Percentiles rank a stretch among this genome's conserved stretches.
These are phyloP conservation scores for Nitzschia sp. DNA, from an alignment of 108 stramenopile genomes.

Conservation along the genomic window DNA sequence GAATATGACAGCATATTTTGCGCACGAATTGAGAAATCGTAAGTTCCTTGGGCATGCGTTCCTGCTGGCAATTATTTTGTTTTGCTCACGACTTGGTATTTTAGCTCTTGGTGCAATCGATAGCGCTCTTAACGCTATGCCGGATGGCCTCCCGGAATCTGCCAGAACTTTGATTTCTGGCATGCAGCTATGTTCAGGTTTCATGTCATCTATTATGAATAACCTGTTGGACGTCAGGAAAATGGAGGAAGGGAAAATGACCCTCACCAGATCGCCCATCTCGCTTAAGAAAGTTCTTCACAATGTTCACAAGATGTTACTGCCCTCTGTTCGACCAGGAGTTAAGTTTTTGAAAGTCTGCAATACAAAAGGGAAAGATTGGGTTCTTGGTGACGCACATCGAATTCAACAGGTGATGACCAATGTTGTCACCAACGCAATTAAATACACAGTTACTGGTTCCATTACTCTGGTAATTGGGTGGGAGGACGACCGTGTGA, in stretches of 20 bases:
- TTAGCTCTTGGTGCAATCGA: constrained; percentile 64
- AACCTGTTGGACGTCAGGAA: constrained; percentile 71
- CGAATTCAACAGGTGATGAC: constrained; percentile 70
- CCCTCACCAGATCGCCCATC: constrained; percentile 32
- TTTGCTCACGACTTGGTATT: not conserved
- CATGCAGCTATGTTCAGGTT: constrained; percentile 64
- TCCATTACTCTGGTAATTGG: constrained; percentile 39
- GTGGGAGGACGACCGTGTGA: constrained; percentile 41
- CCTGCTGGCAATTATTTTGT: not conserved
- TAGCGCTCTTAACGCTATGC: constrained; percentile 62
- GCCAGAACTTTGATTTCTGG: constrained; percentile 43
- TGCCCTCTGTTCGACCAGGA: constrained; percentile 47
- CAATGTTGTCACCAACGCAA: constrained; percentile 71
- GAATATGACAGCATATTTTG: constrained; percentile 81
- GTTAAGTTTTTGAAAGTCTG: constrained; percentile 36
- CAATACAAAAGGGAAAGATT: constrained; percentile 31
- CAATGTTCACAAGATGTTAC: constrained; percentile 56
- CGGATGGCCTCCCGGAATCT: constrained; percentile 45
- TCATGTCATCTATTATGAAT: constrained; percentile 78
- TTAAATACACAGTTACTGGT: constrained; percentile 71
- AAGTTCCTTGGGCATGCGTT: not conserved
- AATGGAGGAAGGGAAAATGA: constrained; percentile 79
- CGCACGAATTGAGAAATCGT: constrained; percentile 68
- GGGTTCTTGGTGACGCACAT: constrained; percentile 64
- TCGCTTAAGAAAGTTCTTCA: constrained; percentile 29